Evolutionary conservation across 1,284 basidiomycete species (phyloP), one percentile per base, ranked within the genome.

Genomic region (Pisolithus thermaeus): DNA sequence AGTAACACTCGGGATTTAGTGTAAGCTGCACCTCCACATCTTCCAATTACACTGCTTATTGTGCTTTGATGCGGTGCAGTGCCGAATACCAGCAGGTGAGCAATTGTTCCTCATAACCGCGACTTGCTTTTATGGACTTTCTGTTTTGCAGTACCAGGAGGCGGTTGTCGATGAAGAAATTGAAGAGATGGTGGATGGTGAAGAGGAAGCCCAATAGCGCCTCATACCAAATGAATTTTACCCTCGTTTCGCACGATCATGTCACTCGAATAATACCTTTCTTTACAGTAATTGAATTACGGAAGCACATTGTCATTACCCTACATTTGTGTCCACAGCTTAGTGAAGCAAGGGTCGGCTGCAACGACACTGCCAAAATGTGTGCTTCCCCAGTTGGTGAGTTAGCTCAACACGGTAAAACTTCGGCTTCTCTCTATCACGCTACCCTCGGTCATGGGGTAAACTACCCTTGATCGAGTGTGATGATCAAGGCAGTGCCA

Each of bases 1-100:
- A 90, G 84, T 63, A 92, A 92, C 64, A 73, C 80, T 14, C 77
- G 78, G n/a, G 90, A 92, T 71, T 65, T 92, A 41, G 83, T 92
- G 87, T 90, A 68, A 65, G 89, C 38, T 3, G 37, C 71, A 45
- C 51, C 32, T 49, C 38, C 42, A 16, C 3, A 20, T 20, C 8
- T 45, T 18, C 6, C 48, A 1, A 12, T 11, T 49, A 35, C 16
- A 53, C 52, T 61, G 38, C 57, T 51, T 18, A 42, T 32, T 12
- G 22, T 30, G 23, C 11, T 36, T 38, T 48, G 9, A 52, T 49
- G 37, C 11, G 7, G 12, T 47, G 14, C 14, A 65, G 64, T 27
- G 60, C 64, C 7, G 64, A 65, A 35, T 65, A 65, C 52, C 64
- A 65, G 47, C 64, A 65, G 56, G 64, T 69, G 30, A 56, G 56